Evolutionary conservation across 805 yeast species (phyloP), one percentile per base, ranked within the genome.

Genomic region (Soucietia sequanensis): DNA sequence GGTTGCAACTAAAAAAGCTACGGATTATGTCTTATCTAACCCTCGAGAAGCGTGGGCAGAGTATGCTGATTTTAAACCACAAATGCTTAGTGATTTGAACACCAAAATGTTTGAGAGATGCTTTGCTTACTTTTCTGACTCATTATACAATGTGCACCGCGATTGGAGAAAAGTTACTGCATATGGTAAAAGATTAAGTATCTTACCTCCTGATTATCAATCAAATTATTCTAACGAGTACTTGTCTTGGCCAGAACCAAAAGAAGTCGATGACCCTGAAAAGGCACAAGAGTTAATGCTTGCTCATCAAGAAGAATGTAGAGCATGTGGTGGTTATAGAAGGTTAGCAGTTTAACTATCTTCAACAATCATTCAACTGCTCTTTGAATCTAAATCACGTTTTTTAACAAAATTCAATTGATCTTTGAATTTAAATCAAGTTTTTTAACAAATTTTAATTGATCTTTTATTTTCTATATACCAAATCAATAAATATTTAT

Each of bases 101-200:
- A 53, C 47, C 38, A 73, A 71, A 52, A 70, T 64, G 56, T 75
- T 67, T 51, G 71, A 70, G 48, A 67, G 80, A 57, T 72, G 77
- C 39, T 75, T 62, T 53, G 80, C 80, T 20, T 75, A 75, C 60
- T 66, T 75, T 53, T 72, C 78, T 12, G 72, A 58, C 13, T 69
- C 76, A 12, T 60, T 72, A 43, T 71, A 62, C 58, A 75, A 75
- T 42, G 80, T 74, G 29, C 72, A 70, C 48, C 67, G 80, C 44
- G 80, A 75, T 55, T 75, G 80, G 80, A 62, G 54, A 33, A 75
- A 75, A 58, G 80, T 75, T 39, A 75, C 75, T 31, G 68, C 67
- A 33, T 75, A 75, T 48, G 79, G 80, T 39, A 73, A 75, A 55
- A 65, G 80, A 51, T 62, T 75, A 49, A 69, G 68, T 20, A 71